These are phyloP conservation scores for Rhizopogon rudus DNA, from an alignment of 768 basidiomycete species.

Conservation along the genomic window DNA sequence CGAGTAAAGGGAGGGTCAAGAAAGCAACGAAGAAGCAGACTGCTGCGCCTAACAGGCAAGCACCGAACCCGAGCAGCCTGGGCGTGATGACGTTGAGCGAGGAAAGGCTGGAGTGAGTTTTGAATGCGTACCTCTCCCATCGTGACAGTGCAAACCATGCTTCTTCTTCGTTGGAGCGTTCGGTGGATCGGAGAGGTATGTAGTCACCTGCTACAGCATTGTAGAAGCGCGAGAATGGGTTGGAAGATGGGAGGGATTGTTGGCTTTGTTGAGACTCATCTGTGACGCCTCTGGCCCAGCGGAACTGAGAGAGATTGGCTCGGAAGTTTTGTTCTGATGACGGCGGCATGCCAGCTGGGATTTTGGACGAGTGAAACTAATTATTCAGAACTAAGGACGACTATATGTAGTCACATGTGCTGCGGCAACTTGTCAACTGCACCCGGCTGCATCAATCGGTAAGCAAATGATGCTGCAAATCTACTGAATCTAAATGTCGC, in stretches of 20 bases:
- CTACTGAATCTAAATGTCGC: too few relatives aligned
- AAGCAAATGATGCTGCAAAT: too few relatives aligned
- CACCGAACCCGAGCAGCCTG: conserved; percentile 87
- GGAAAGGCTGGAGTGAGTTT: not conserved
- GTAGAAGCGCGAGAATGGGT: conserved; percentile 86
- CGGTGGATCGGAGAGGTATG: conserved; percentile 78
- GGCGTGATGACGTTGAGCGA: not conserved
- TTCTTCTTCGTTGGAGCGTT: conserved; percentile 90
- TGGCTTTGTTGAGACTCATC: conserved; percentile 61
- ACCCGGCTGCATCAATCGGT: too few relatives aligned
- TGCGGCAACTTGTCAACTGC: too few relatives aligned
- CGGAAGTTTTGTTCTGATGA: conserved; percentile 65
- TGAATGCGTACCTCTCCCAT: conserved; percentile 75
- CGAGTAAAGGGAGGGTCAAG: conserved; percentile 64
- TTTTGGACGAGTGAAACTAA: not conserved
- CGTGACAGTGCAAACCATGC: conserved; percentile 89
- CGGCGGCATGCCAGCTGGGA: conserved; percentile 7
- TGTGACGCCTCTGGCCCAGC: conserved; percentile 71
- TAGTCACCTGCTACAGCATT: conserved; percentile 82
- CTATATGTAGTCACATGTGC: too few relatives aligned
- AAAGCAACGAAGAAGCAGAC: conserved; percentile 94
- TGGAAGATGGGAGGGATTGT: conserved; percentile 30
- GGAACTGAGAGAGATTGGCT: conserved; percentile 74
- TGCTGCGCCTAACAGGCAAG: conserved; percentile 82
- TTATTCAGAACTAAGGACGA: too few relatives aligned